These are phyloP conservation scores for Raphanus hybrid DNA, from an alignment of 441 rosid species.

Conservation along the genomic window DNA sequence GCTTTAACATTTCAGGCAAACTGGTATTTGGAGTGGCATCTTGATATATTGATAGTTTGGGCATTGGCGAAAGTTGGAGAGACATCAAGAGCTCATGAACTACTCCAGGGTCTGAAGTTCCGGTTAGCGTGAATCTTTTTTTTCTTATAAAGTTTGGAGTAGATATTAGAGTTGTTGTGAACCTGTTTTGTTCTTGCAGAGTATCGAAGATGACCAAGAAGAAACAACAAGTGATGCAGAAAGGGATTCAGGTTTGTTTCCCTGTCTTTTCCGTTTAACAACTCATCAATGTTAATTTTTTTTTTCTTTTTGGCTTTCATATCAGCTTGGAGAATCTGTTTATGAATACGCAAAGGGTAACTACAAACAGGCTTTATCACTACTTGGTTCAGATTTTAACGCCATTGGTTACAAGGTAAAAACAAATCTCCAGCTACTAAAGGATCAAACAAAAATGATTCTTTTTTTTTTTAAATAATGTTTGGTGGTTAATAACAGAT, in stretches of 20 bases:
- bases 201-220: constrained; percentile 61
- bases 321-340: constrained; percentile 79
- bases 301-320: not conserved
- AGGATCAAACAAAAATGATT: constrained; percentile 1
- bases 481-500: constrained; percentile 46
- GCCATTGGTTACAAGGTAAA: constrained; percentile 61
- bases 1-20: constrained; percentile 50
- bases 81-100: constrained; percentile 67
- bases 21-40: constrained; percentile 86
- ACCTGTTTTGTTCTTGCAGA: constrained; percentile 27
- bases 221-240: constrained; percentile 74
- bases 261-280: not conserved
- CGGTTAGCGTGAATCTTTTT: constrained; percentile 49
- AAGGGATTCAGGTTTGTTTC: constrained; percentile 63
- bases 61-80: constrained; percentile 71
- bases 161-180: not conserved
- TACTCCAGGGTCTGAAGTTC: constrained; percentile 67
- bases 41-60: constrained; percentile 82
- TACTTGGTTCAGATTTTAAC: constrained; percentile 72
- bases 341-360: constrained; percentile 66
- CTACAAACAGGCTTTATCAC: constrained; percentile 52
- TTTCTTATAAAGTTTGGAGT: not conserved
- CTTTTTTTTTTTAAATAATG: not conserved
- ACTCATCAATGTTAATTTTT: constrained; percentile 1
- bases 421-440: not conserved